Base-by-base conservation (phyloP, 805 yeast genomes). In the Candida maris region DNA sequence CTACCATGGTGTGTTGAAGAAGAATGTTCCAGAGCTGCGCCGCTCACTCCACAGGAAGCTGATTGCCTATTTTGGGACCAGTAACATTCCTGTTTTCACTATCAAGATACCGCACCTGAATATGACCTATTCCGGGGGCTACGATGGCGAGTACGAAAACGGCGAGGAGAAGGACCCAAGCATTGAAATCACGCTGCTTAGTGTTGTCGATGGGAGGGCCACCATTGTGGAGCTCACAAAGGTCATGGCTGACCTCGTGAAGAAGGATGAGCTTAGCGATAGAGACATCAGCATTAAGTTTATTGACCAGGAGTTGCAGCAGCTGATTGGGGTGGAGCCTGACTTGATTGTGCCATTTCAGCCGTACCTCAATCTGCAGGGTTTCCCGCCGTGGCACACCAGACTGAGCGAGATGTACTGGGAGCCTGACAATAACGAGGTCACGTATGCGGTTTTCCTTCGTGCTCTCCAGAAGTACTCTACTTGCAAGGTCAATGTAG, bases 321-420 rank as follows among this genome's bases (percentile, higher is more conserved):
- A 79, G 49, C 67, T 87, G 35, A 93, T 88, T 12, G 93, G 96
- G 1, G 71, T 70, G n/a, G 98, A 93, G 57, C 97, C 98, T 0
- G 98, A 93, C 57, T 70, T 93, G 45, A 67, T 93, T 32, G 68
- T 93, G 20, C 64, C 85, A 35, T 93, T 91, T 58, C 87, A 87
- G 15, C 95, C 97, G n/a, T 69, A 71, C 9, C 68, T 93, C 45
- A 95, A 88, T 57, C 71, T 93, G 33, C 95, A 88, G 61, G 97
- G 95, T 13, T 93, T 81, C 59, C 97, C 97, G 15, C 98, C 98
- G 19, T 93, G 98, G 98, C 97, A 91, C 56, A 77, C 87, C 23
- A 75, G 98, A 44, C 72, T 94, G 35, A 76, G 88, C 5, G 98
- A 93, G 56, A 77, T 93, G 53, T 89, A 81, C 62, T 85, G 94